Evolutionary conservation across 2,329 filamentous ascomycete genomes (phyloP).

Genomic region (Delphinella strobiligena): DNA sequence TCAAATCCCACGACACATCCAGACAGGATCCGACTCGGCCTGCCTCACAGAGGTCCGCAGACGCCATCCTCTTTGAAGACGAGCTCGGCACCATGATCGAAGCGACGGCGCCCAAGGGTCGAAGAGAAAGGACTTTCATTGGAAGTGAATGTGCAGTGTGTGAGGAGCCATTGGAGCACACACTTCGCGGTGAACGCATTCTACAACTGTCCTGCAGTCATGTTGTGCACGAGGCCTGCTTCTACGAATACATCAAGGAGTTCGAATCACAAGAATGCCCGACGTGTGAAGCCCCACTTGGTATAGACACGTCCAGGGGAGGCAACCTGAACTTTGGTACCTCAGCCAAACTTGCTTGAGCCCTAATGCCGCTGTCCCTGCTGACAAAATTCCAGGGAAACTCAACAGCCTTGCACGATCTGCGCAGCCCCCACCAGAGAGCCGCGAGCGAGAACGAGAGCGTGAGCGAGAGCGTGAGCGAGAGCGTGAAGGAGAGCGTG

Average conservation of each 20-base stretch:
- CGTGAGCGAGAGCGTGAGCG: too few species aligned
- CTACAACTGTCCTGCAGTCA: slow-evolving; percentile 95
- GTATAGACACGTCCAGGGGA: slow-evolving; percentile 82
- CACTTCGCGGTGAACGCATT: slow-evolving; percentile 82
- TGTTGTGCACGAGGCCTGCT: slow-evolving; percentile 94
- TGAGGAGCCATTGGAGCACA: slow-evolving; percentile 93
- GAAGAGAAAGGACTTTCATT: slow-evolving; percentile 88
- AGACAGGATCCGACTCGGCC: not conserved
- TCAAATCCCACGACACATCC: not conserved
- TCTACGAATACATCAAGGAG: slow-evolving; percentile 96
- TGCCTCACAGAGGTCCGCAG: not conserved
- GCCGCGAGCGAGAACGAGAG: slow-evolving; percentile 36
- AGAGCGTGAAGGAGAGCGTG: too few species aligned
- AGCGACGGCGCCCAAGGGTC: slow-evolving; percentile 27
- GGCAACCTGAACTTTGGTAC: slow-evolving; percentile 57
- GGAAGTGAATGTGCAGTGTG: slow-evolving; percentile 92
- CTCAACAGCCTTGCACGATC: slow-evolving; percentile 86
- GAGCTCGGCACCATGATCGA: slow-evolving; percentile 22
- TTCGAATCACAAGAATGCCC: slow-evolving; percentile 91
- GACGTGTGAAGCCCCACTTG: slow-evolving; percentile 80
- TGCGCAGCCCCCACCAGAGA: slow-evolving; percentile 32
- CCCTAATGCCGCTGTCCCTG: not conserved
- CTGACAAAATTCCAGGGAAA: slow-evolving; percentile 53
- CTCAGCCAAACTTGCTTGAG: too few species aligned
- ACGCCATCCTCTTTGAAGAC: slow-evolving; percentile 12